These are phyloP conservation scores for Arabidopsis lyrata DNA, from an alignment of 441 rosid genomes.

Conservation along the genomic window DNA sequence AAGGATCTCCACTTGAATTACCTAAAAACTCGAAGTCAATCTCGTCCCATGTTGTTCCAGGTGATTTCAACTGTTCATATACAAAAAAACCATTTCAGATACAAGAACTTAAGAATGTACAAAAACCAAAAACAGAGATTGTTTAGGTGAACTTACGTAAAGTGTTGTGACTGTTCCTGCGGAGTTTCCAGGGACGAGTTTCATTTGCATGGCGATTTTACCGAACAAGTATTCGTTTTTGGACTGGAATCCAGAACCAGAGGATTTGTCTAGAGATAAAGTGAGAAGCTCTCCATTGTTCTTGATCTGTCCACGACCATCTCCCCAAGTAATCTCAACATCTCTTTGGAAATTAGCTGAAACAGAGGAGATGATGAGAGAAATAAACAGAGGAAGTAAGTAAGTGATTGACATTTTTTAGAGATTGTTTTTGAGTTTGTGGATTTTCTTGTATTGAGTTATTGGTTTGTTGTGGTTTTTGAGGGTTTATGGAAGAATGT, in stretches of 20 bases:
- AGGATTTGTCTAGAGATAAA: conserved; percentile 49
- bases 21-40: conserved; percentile 72
- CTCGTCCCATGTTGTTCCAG: conserved; percentile 60
- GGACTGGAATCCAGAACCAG: conserved; percentile 66
- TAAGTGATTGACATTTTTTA: conserved; percentile 25
- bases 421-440: not conserved
- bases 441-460: not conserved
- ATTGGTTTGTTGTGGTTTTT: conserved; percentile 1
- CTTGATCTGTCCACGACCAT: conserved; percentile 51
- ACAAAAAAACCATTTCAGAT: not conserved
- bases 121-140: not conserved
- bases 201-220: conserved; percentile 58
- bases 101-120: not conserved
- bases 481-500: conserved; percentile 32
- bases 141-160: conserved; percentile 40
- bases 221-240: conserved; percentile 56
- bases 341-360: conserved; percentile 54
- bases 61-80: conserved; percentile 44
- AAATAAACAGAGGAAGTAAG: conserved; percentile 35
- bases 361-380: conserved; percentile 45
- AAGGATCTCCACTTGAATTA: conserved; percentile 67
- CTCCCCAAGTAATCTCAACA: conserved; percentile 63
- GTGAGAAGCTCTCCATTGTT: conserved; percentile 58
- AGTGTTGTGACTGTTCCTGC: conserved; percentile 69
- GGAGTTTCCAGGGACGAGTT: conserved; percentile 63